Percentiles rank a stretch among this genome's conserved stretches.
Conservation (phyloP, 768 basidiomycete genomes). For the Epithele typhae region DNA sequence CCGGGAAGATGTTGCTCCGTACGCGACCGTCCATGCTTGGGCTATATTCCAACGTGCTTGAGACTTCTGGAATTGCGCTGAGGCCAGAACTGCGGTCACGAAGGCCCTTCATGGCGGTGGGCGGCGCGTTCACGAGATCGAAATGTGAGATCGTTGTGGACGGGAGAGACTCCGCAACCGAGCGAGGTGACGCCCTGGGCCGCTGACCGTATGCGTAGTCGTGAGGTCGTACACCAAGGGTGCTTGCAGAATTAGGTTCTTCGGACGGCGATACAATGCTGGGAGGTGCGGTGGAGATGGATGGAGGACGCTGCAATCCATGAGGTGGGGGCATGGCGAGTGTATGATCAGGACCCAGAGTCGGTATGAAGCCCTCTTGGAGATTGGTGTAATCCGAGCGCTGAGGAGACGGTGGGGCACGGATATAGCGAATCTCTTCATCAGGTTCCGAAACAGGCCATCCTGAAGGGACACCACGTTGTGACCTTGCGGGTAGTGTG, state of each 20-base stretch:
- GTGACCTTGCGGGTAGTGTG: background rate
- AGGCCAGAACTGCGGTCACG: conserved; percentile 15
- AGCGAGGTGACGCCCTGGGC: conserved; percentile 14
- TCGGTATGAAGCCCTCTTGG: conserved; percentile 24
- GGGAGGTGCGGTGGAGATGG: conserved; percentile 7
- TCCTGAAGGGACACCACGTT: background rate
- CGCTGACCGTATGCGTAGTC: conserved; percentile 15
- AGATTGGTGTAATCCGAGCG: conserved; percentile 15
- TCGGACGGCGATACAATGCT: too few species aligned
- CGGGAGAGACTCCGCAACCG: conserved; percentile 20
- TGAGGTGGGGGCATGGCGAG: conserved; percentile 19
- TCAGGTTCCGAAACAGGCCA: conserved; percentile 7
- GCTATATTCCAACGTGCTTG: conserved; percentile 22
- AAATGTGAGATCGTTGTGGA: conserved; percentile 23
- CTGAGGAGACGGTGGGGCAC: conserved; percentile 13
- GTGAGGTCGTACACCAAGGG: conserved; percentile 1
- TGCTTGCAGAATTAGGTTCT: background rate
- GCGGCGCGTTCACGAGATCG: conserved; percentile 20
- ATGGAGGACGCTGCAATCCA: conserved; percentile 7
- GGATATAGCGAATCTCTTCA: conserved; percentile 4
- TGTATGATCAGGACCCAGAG: conserved; percentile 11
- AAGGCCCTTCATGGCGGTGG: conserved; percentile 5
- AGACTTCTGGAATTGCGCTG: conserved; percentile 23
- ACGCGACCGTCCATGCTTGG: conserved; percentile 16
- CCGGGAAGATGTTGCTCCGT: background rate